Evolutionary conservation across 2,329 filamentous ascomycete genomes (phyloP), one percentile per base, ranked within the genome.

Genomic region (Botrytis elliptica): DNA sequence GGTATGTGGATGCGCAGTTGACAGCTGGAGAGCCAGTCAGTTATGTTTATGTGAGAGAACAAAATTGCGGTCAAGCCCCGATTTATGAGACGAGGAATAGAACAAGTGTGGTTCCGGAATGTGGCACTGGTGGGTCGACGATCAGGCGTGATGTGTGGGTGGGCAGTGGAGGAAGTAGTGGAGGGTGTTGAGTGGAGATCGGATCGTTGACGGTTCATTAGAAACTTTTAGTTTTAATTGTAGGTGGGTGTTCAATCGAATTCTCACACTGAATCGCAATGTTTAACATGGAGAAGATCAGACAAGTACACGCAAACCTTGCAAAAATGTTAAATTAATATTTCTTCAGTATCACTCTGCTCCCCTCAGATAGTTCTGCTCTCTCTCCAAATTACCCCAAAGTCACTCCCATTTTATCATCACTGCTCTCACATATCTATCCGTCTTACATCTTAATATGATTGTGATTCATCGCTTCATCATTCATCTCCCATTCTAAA

Each of bases 81-180:
- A 83, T 86, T 14, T 85, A 83, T 75, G 86, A 87, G 81, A 81
- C 79, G 14, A 79, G 77, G 18, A 86, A 86, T 73, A 77, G 85
- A 20, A 83, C 81, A 6, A 79, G 86, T 12, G 80, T 80, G 2
- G 78, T 85, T 38, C 84, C 84, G 6, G 72, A 77, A 25, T 85
- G 83, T 75, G 81, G 80, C 8, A 76, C 77, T 40, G 63, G 55
- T n/a, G 75, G 77, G 18, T 75, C 75, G 10, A 63, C 81, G 40
- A 78, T 79, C 1, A 79, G 80, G 63, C 79, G 85, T 69, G 83
- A 85, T 81, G 80, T 79, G 12, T 86, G 84, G 84, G 74, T 66
- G 18, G 83, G 83, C 1, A 74, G 76, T 16, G 77, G 77, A 12
- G 84, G 79, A 29, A 78, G 73, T n/a, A 70, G 73, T 69, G 79